Percentiles rank a stretch among this genome's conserved stretches.
phyloP scores from a whole-genome alignment of 2,329 filamentous ascomycete species.

The Ophiocordyceps camponoti-saundersi region DNA sequence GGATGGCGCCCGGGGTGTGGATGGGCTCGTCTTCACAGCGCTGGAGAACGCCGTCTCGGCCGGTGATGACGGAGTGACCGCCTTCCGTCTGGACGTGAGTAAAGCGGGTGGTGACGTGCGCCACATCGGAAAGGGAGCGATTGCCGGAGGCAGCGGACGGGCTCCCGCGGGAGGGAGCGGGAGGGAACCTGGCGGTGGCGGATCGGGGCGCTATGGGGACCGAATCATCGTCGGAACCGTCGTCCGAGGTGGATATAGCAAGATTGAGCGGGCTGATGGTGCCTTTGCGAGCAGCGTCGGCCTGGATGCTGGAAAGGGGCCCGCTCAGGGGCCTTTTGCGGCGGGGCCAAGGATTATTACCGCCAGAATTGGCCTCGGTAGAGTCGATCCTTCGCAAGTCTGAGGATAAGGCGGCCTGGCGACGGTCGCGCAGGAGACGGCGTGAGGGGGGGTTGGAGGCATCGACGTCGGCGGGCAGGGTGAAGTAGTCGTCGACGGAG shows the following conservation, averaged over 20 bases:
- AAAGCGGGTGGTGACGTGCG: constrained; percentile 55
- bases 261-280: constrained; percentile 16
- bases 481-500: constrained; percentile 21
- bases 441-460: constrained; percentile 11
- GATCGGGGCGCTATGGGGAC: neutral
- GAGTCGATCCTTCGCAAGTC: constrained; percentile 12
- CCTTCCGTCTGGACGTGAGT: constrained; percentile 60
- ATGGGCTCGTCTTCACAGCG: constrained; percentile 86
- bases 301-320: constrained; percentile 26
- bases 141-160: constrained; percentile 6
- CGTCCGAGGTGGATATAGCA: constrained; percentile 14
- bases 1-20: constrained; percentile 67
- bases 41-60: constrained; percentile 55
- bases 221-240: constrained; percentile 15
- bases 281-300: constrained; percentile 23
- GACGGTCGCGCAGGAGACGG: constrained; percentile 12
- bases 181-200: neutral
- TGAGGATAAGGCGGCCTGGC: constrained; percentile 8
- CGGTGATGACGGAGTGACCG: constrained; percentile 71
- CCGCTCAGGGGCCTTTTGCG: constrained; percentile 19
- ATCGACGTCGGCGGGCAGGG: constrained; percentile 14
- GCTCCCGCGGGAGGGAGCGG: constrained; percentile 1
- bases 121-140: constrained; percentile 16
- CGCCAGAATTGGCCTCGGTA: neutral
- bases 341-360: constrained; percentile 6